These are phyloP conservation scores for Senna tora DNA, from an alignment of 306 rosid species.

Conservation along the genomic window DNA sequence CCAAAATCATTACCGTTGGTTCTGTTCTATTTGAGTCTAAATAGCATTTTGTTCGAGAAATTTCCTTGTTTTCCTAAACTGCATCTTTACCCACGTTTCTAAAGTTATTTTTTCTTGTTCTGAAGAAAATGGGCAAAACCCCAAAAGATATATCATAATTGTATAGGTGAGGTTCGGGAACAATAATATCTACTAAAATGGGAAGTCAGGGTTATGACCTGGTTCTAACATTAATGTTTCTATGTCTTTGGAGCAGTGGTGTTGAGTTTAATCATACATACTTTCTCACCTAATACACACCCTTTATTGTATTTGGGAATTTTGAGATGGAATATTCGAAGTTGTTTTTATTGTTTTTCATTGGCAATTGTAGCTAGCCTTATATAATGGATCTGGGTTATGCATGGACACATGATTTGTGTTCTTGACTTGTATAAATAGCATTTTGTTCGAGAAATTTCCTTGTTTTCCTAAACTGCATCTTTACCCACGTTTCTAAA, in stretches of 20 bases:
- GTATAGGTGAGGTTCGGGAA: neutral
- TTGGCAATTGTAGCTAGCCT: constrained; percentile 9
- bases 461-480: constrained; percentile 13
- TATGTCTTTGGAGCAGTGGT: constrained; percentile 10
- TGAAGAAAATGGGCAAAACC: constrained; percentile 9
- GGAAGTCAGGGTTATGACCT: neutral
- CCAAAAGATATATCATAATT: constrained; percentile 5
- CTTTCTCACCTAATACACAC: neutral
- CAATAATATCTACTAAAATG: constrained; percentile 2
- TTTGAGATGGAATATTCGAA: constrained; percentile 6
- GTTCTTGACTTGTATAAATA: too few relatives aligned
- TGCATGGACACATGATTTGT: neutral
- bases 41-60: too few relatives aligned
- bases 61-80: constrained; percentile 1
- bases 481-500: neutral
- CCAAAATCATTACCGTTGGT: constrained; percentile 8
- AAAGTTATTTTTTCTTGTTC: constrained; percentile 24
- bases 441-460: too few relatives aligned
- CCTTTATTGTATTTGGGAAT: constrained; percentile 5
- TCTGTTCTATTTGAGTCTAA: constrained; percentile 17
- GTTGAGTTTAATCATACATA: neutral
- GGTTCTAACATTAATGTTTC: constrained; percentile 9
- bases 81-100: constrained; percentile 11
- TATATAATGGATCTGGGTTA: constrained; percentile 1
- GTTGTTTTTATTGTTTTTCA: constrained; percentile 21